phyloP scores from a whole-genome alignment of 2,329 filamentous ascomycete genomes.

The Exophiala oligosperma region DNA sequence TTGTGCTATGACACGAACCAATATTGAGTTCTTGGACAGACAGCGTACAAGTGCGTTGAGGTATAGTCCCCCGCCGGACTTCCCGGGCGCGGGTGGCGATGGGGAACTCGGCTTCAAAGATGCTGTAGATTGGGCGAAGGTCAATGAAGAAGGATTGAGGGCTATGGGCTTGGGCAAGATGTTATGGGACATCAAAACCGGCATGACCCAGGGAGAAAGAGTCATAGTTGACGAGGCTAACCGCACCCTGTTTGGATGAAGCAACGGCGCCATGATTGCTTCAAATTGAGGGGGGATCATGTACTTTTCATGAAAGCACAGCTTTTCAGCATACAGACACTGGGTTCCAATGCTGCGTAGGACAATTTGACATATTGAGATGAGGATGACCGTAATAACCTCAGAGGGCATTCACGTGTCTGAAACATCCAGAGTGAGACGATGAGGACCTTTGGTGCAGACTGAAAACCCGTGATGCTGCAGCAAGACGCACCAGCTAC shows the following conservation, averaged over 20 bases:
- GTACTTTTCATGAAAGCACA: too few relatives aligned
- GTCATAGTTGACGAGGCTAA: conserved; percentile 55
- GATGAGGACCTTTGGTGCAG: too few relatives aligned
- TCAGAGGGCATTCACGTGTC: too few relatives aligned
- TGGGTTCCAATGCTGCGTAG: too few relatives aligned
- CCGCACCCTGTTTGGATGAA: conserved; percentile 50
- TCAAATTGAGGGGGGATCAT: too few relatives aligned
- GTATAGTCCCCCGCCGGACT: conserved; percentile 69
- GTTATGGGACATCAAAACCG: conserved; percentile 50
- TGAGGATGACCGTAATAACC: too few relatives aligned
- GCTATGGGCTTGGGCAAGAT: conserved; percentile 56
- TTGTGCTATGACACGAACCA: conserved; percentile 74
- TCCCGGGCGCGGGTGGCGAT: conserved; percentile 57
- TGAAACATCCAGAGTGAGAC: too few relatives aligned
- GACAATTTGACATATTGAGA: too few relatives aligned
- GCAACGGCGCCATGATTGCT: too few relatives aligned
- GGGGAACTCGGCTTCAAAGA: conserved; percentile 44
- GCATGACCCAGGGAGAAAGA: conserved; percentile 53
- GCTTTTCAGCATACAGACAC: too few relatives aligned
- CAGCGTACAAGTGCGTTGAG: conserved; percentile 71
- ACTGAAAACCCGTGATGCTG: too few relatives aligned
- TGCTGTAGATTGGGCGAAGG: conserved; percentile 38
- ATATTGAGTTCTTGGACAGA: conserved; percentile 67
- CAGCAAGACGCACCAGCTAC: too few relatives aligned
- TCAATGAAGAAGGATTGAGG: conserved; percentile 49